Base-by-base conservation (phyloP, 129 eudicot species). In the Chrysanthemum lavandulifolium region DNA sequence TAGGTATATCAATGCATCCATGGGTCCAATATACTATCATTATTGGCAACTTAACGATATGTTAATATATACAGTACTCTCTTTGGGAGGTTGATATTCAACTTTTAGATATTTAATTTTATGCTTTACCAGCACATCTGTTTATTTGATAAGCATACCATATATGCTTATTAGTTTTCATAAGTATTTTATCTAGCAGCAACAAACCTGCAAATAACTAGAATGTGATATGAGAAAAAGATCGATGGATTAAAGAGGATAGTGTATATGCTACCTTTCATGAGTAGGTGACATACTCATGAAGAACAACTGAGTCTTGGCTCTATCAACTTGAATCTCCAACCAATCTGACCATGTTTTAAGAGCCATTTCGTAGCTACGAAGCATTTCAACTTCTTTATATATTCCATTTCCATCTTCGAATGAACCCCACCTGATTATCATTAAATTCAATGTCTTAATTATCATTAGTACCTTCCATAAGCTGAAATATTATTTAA, bases 281-380 rank as follows among this genome's bases (percentile, higher is more conserved):
- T 91, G 97, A 43, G 92, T 84, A n/a, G 97, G 96, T 13, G 97
- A 88, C 96, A 91, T 88, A 84, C 84, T 88, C 40, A 86, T 76
- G 75, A 84, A 91, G 71, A 86, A 91, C 65, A 88, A 40, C 13
- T 16, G 85, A 29, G 96, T 84, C 82, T 79, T 88, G 82, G 71
- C 61, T 25, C 86, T 85, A 62, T 91, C 76, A 40, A 91, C 86
- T 43, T 84, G 90, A 57, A 81, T 78, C 61, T 86, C 90, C 76
- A 91, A 61, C 96, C 96, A 91, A 58, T 88, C 86, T 0, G 96
- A 79, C 97, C 92, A 91, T 10, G 97, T 91, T 69, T 80, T 82
- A 1, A 91, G 64, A 19, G 92, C 96, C 87, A 88, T 61, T 72
- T 86, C 90, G 31, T 88, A 88, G 80, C 85, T 73, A 18, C 84